These are phyloP conservation scores for Cadophora sp. DNA, from an alignment of 2,329 filamentous ascomycete genomes.

Conservation along the genomic window DNA sequence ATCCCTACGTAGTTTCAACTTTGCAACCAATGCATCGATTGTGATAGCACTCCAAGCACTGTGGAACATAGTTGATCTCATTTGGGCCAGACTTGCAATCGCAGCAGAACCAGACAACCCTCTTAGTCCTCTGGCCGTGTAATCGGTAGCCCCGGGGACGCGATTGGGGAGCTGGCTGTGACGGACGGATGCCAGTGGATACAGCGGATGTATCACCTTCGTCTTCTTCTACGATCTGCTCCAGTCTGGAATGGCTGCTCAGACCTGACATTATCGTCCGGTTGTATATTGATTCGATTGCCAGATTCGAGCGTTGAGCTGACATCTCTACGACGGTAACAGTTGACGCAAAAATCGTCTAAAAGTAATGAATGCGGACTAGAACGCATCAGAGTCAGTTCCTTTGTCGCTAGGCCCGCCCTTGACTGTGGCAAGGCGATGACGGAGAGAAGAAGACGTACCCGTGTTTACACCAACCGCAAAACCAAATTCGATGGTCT, in stretches of 20 bases:
- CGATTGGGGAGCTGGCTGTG: background rate
- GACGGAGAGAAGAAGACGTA: conserved; percentile 1
- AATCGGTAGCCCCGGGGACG: background rate
- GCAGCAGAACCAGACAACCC: background rate
- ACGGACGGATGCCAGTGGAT: background rate
- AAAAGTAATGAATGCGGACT: conserved; percentile 5
- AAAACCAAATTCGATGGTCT: conserved; percentile 18
- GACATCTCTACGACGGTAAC: background rate
- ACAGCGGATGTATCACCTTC: background rate
- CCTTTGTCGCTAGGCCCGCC: no score
- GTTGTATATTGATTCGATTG: background rate
- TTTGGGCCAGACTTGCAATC: background rate
- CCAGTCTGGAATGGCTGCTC: background rate
- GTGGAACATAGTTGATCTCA: background rate
- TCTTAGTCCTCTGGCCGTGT: background rate
- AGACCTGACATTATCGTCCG: background rate
- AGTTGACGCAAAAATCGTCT: conserved; percentile 1
- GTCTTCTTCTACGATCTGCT: conserved; percentile 5
- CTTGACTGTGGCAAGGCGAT: background rate
- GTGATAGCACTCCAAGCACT: background rate
- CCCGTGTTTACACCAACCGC: conserved; percentile 22
- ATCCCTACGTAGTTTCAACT: background rate
- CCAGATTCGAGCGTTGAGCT: conserved; percentile 1
- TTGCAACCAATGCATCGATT: background rate
- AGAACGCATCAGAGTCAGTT: background rate